Evolutionary conservation across 805 yeast genomes (phyloP), one percentile per base, ranked within the genome.

Genomic region (Cyberlindnera saturnus): DNA sequence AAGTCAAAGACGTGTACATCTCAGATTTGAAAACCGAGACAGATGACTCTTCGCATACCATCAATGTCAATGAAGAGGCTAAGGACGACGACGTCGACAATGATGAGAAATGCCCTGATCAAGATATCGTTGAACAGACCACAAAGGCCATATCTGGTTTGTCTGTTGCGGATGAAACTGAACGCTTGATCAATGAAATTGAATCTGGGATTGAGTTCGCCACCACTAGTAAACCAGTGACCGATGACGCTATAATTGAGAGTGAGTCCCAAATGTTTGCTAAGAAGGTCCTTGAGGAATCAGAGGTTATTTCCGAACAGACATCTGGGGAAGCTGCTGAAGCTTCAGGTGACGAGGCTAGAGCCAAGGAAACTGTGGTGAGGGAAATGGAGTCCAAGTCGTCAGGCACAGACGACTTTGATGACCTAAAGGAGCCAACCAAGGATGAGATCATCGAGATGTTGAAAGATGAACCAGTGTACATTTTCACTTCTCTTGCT

Each of bases 401-500:
- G 6, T 6, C 23, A 20, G 23, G 3, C 10, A 23, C 26, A 6
- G 34, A 37, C 7, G 35, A 38, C 30, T 38, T 38, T 30, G 40
- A 16, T 31, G 54, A 53, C 31, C 36, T 48, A 7, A 58, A 55
- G 32, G 61, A 57, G 33, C 62, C 62, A 39, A 53, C 58, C 4
- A 53, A 42, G 37, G 62, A 53, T 36, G 63, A 59, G 32, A 56
- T 59, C 30, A 53, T 57, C 40, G 61, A 54, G 40, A 6, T 49
- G 26, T 36, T 58, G 29, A 57, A 58, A 33, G 57, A 59, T 40
- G 77, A 75, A 49, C 90, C 93, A 3, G 81, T 88, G 18, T 87
- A 78, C 61, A 61, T 89, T 20, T 88, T 72, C 65, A 89, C 96
- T 0, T 90, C 96, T 0, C 69, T 88, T 36, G 91, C 96, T 0